Evolutionary conservation across 2,329 filamentous ascomycete genomes (phyloP), one percentile per base, ranked within the genome.

Genomic region (Lizonia empirigonia): DNA sequence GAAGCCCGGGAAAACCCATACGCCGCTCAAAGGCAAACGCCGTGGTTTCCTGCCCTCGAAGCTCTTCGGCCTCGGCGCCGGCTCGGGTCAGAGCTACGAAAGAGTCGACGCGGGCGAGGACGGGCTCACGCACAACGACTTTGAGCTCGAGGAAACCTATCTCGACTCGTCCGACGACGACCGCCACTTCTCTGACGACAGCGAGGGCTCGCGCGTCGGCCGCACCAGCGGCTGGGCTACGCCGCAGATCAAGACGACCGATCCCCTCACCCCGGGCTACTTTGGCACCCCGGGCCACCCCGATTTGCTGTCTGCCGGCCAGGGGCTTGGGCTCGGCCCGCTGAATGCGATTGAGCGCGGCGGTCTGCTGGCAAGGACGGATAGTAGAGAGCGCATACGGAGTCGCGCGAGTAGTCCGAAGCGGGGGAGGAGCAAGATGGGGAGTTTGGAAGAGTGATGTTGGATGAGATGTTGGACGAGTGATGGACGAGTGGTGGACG

Each of bases 361-460:
- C 37, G 92, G 92, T 1, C 71, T 97, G 57, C 86, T 90, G 45
- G 83, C 91, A 2, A 80, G 93, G 60, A 95, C 90, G 0, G 93
- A 97, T 69, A 96, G 91, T 69, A 81, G 91, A 44, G 94, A 97
- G 68, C 81, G 90, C 50, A 74, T 97, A 8, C 83, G 70, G 77
- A 79, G 77, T 63, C 63, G 77, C 13, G 68, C 74, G 41, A 76
- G 70, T 16, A 80, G 77, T 62, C 82, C 82, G 10, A 79, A 76
- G 42, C 54, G 56, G 5, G 42, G 23, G 35, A 44, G 54, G 41
- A 49, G 45, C 13, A 54, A 45, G n/a, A 58, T 62, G 55, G 50
- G 42, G 13, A 58, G 52, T 48, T 19, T 63, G 35, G 61, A 65
- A 13, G 60, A 64, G 33, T 64, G 24, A 55, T 42, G 24, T 39